phyloP scores from a whole-genome alignment of 345 rosid genomes.

The Gossypium mustelinum region DNA sequence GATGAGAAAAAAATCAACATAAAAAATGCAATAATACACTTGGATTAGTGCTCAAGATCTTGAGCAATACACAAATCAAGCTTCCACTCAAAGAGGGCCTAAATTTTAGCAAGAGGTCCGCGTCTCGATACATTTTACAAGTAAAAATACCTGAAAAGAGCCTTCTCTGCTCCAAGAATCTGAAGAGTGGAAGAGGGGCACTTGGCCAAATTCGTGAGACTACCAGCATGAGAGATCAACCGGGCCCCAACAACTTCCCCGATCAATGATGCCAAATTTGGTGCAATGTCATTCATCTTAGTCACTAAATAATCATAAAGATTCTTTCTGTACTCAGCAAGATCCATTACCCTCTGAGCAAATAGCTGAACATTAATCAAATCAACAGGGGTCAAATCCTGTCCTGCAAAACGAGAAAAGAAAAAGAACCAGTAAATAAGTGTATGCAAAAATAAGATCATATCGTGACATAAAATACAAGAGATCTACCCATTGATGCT shows the following conservation, averaged over 20 bases:
- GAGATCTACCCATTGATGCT: slow-evolving; percentile 82
- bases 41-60: neutral
- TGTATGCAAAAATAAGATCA: neutral
- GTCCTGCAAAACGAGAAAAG: slow-evolving; percentile 45
- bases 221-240: slow-evolving; percentile 94
- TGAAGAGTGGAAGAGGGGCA: slow-evolving; percentile 98
- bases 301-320: slow-evolving; percentile 78
- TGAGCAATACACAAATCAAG: neutral
- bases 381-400: slow-evolving; percentile 78
- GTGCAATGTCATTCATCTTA: slow-evolving; percentile 94
- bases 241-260: slow-evolving; percentile 97
- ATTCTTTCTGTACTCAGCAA: slow-evolving; percentile 80
- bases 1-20: neutral
- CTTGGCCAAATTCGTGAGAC: slow-evolving; percentile 92
- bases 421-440: neutral
- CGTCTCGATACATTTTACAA: neutral
- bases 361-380: slow-evolving; percentile 72
- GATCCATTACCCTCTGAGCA: slow-evolving; percentile 82
- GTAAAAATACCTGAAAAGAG: slow-evolving; percentile 75
- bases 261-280: slow-evolving; percentile 84
- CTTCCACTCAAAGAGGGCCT: neutral
- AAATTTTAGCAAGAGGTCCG: neutral
- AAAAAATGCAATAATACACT: neutral
- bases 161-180: slow-evolving; percentile 95
- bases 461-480: neutral